Base-by-base conservation (phyloP, 306 rosid genomes). In the Quercus engelmannii region DNA sequence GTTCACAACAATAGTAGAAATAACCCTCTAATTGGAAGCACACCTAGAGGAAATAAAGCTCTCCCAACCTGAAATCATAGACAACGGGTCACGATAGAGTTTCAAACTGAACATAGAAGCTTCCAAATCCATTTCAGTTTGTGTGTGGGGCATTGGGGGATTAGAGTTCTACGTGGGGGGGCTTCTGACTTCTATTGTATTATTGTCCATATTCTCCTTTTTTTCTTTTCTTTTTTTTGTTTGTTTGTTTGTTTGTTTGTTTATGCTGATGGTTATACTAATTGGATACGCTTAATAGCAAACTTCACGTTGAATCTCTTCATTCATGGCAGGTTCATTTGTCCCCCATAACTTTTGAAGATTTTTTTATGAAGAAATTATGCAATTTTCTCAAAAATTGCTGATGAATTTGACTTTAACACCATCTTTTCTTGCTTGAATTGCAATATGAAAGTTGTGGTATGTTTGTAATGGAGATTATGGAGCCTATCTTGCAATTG, bases 371-470 rank as follows among this genome's bases (percentile, higher is more conserved):
- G 49, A 70, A 23, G 46, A 41, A 69, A 55, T 62, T 30, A 83
- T 65, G 97, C 49, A 41, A 41, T 41, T 41, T 41, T 41, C 49
- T 41, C 49, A 6, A 41, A 41, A 41, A 1, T 8, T 41, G 49
- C 49, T 41, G 49, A 7, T 41, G 12, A 41, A 41, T 41, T 8
- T 41, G 49, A 41, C 49, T 41, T 41, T 41, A 7, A 41, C 10
- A 41, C 49, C 11, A 41, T 7, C 11, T 41, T 68, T 78, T 59
- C 75, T 72, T 85, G 73, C 78, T 69, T 83, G 82, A 17, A 15
- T 78, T 90, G 92, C 96, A 95, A 97, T 95, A 90, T 85, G 99
- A 95, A 86, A 89, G 89, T 87, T 91, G 94, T 86, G 90, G 97
- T 86, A 80, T 90, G 85, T 95, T 82, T 80, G 90, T 95, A 79